Evolutionary conservation across 208 protist species (phyloP), one percentile per base, ranked within the genome.

Genomic region (Leishmania aethiopica): DNA sequence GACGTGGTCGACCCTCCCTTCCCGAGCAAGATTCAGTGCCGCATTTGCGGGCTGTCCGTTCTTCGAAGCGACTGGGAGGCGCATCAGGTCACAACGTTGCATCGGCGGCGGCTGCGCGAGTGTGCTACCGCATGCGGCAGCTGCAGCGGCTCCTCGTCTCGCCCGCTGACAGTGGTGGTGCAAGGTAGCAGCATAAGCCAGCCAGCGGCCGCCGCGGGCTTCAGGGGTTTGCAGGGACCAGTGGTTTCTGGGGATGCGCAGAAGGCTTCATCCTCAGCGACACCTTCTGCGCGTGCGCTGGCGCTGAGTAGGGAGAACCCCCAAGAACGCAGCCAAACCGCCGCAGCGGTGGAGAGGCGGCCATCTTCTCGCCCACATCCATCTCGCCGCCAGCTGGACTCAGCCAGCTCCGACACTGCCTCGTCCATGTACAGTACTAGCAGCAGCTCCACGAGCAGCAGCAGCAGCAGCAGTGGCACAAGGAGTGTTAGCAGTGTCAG

Each of bases 21-120:
- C 7, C 32, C 1, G 15, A 42, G 73, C 32, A 3, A n/a, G 28
- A 19, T 77, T 8, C 73, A 13, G 42, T 80, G 81, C 76, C 57
- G 60, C 17, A 19, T 73, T 32, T 84, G 81, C 49, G 70, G 3
- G 0, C 7, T 66, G 3, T 7, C 53, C 2, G 70, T 84, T 59
- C 53, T 37, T 40, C 81, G 69, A 19, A 66, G 35, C 6, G 57
- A n/a, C 19, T 85, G 81, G 85, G 32, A 37, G 74, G 74, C 59
- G 51, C 84, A 88, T 47, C 82, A 84, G 75, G 37, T 15, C 62
- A 60, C 78, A 40, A 75, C 77, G 7, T 32, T 49, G 47, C 85
- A 88, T 73, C 85, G 81, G 70, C 76, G 76, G 10, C 81, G 60
- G 19, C 76, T 88, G 37, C 74, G 53, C 0, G 82, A 81, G 42